These are phyloP conservation scores for Puccinia sorghi DNA, from an alignment of 1,284 basidiomycete genomes.

Conservation along the genomic window DNA sequence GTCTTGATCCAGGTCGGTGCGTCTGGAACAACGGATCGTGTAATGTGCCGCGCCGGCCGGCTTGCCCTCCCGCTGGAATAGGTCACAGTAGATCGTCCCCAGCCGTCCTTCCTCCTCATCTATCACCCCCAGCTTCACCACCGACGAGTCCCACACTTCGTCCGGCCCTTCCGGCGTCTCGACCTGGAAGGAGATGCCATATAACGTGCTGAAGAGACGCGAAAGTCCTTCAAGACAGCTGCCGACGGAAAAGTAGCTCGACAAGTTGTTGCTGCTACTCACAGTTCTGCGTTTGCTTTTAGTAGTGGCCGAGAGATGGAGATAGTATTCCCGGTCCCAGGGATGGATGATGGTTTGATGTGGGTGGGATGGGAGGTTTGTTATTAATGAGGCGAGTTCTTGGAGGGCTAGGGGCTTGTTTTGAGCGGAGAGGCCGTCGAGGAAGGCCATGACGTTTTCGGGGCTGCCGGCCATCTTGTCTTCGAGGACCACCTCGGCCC, in stretches of 20 bases:
- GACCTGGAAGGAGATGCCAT: conserved; percentile 75
- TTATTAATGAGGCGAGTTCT: conserved; percentile 71
- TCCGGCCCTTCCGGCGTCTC: conserved; percentile 62
- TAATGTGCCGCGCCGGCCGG: conserved; percentile 58
- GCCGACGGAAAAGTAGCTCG: conserved; percentile 71
- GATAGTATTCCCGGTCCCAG: conserved; percentile 89
- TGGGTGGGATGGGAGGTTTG: conserved; percentile 66
- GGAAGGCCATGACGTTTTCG: conserved; percentile 47
- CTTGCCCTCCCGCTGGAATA: conserved; percentile 56
- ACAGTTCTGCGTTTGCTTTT: conserved; percentile 1
- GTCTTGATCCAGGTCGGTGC: conserved; percentile 57
- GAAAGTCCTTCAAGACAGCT: conserved; percentile 84
- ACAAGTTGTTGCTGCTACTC: conserved; percentile 63
- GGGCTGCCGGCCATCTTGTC: conserved; percentile 95
- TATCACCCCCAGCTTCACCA: conserved; percentile 30
- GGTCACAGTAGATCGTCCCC: conserved; percentile 58
- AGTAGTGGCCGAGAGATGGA: neutral
- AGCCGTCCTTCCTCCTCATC: conserved; percentile 52
- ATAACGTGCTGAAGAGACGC: conserved; percentile 77
- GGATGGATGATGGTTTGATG: conserved; percentile 65
- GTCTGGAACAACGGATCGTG: conserved; percentile 58
- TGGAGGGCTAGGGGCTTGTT: conserved; percentile 72
- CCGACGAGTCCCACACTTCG: conserved; percentile 47
- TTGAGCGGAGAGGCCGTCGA: conserved; percentile 66
- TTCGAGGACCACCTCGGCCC: conserved; percentile 75